Conservation (phyloP, 2,329 filamentous ascomycete genomes). For the Sclerotinia glacialis region DNA sequence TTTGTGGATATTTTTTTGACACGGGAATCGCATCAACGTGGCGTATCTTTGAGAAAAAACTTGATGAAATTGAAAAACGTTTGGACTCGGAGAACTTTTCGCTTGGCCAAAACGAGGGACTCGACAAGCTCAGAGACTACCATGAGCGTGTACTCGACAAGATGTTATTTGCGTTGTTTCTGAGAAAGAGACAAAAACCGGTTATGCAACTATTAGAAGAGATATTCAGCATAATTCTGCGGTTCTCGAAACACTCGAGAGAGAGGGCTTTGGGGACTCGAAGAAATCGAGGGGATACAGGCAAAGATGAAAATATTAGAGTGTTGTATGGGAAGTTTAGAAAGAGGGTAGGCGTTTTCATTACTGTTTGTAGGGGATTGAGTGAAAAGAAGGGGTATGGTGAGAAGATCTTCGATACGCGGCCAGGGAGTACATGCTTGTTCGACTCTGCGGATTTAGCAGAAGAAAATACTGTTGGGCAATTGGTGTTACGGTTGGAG, state of each 20-base stretch:
- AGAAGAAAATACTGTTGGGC: conserved; percentile 61
- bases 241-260: conserved; percentile 58
- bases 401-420: conserved; percentile 37
- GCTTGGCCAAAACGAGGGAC: conserved; percentile 53
- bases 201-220: conserved; percentile 72
- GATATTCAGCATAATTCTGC: conserved; percentile 69
- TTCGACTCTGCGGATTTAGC: conserved; percentile 42
- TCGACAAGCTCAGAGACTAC: conserved; percentile 63
- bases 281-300: conserved; percentile 32
- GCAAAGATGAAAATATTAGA: conserved; percentile 42
- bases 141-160: conserved; percentile 73
- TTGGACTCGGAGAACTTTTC: conserved; percentile 45
- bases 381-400: conserved; percentile 56
- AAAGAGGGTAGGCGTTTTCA: conserved; percentile 71
- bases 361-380: conserved; percentile 67
- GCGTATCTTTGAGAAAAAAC: conserved; percentile 63
- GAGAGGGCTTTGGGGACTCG: conserved; percentile 42
- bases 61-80: conserved; percentile 60
- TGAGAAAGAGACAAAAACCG: conserved; percentile 72
- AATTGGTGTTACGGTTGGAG: conserved; percentile 67
- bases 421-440: conserved; percentile 35
- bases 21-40: conserved; percentile 72
- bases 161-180: conserved; percentile 69
- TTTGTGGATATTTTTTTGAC: conserved; percentile 78
- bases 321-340: conserved; percentile 63